Evolutionary conservation across 176 grass and related monocot genomes (phyloP).

Genomic region (Themeda triandra): DNA sequence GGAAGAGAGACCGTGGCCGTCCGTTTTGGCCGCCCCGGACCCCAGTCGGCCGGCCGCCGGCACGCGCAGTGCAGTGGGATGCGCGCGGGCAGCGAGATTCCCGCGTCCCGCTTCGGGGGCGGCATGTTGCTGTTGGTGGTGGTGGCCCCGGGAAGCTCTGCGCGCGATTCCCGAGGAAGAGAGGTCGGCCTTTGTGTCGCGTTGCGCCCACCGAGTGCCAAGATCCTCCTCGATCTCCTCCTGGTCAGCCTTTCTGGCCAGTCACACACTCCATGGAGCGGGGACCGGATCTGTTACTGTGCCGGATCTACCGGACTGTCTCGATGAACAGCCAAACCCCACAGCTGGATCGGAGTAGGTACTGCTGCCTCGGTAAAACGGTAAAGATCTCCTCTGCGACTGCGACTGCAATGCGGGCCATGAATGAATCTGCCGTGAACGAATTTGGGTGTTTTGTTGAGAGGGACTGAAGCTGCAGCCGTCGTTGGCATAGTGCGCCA

Average conservation of each 20-base stretch:
- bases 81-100: not conserved
- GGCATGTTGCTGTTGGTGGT: not conserved
- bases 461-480: too few relatives aligned
- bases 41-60: too few relatives aligned
- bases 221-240: not conserved
- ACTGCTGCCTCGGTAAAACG: too few relatives aligned
- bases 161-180: not conserved
- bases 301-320: too few relatives aligned
- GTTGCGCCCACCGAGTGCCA: not conserved
- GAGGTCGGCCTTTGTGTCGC: not conserved
- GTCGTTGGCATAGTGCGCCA: too few relatives aligned
- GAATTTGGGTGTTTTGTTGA: too few relatives aligned
- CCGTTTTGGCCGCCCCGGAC: not conserved
- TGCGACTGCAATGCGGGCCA: too few relatives aligned
- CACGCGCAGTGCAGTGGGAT: not conserved
- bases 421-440: too few relatives aligned
- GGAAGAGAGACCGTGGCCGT: not conserved
- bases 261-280: not conserved
- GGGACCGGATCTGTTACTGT: too few relatives aligned
- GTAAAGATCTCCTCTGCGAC: too few relatives aligned
- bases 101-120: not conserved
- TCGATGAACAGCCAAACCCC: too few relatives aligned
- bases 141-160: not conserved
- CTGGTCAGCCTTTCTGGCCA: not conserved
- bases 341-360: too few relatives aligned